phyloP scores from a whole-genome alignment of 2,329 filamentous ascomycete genomes.

The Daldinia sp. region DNA sequence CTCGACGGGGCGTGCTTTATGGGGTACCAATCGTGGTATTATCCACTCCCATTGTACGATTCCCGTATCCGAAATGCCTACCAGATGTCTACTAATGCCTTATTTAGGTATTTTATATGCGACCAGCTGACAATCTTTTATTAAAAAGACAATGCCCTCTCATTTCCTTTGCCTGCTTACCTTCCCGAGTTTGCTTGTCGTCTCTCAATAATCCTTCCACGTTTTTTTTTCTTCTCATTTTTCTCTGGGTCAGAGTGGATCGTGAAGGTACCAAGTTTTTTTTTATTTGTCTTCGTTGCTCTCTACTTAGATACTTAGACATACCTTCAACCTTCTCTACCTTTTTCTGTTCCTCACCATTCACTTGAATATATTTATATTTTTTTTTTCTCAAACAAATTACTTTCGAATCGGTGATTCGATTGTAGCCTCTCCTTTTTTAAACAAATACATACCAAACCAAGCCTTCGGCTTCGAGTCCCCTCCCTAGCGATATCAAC shows the following conservation, averaged over 20 bases:
- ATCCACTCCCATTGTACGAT: slow-evolving; percentile 3
- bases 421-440: slow-evolving; percentile 15
- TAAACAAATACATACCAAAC: not conserved
- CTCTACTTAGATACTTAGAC: slow-evolving; percentile 10
- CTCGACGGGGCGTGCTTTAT: slow-evolving; percentile 22
- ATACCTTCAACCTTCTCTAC: slow-evolving; percentile 17
- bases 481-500: slow-evolving; percentile 28
- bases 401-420: slow-evolving; percentile 38
- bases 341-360: slow-evolving; percentile 23
- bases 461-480: slow-evolving; percentile 29
- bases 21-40: slow-evolving; percentile 10
- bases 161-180: slow-evolving; percentile 20
- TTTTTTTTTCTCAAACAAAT: not conserved
- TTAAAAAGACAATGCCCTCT: slow-evolving; percentile 28
- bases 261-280: slow-evolving; percentile 19
- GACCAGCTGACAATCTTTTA: slow-evolving; percentile 22
- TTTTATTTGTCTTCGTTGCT: slow-evolving; percentile 23
- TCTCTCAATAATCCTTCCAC: slow-evolving; percentile 20
- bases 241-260: slow-evolving; percentile 30
- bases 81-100: not conserved
- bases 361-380: slow-evolving; percentile 23
- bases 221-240: slow-evolving; percentile 26
- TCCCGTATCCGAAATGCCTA: not conserved
- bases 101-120: slow-evolving; percentile 13
- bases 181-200: slow-evolving; percentile 20